These are phyloP conservation scores for Pleurozium schreberi DNA, from an alignment of 225 moss, liverwort and hornwort genomes.

Conservation along the genomic window DNA sequence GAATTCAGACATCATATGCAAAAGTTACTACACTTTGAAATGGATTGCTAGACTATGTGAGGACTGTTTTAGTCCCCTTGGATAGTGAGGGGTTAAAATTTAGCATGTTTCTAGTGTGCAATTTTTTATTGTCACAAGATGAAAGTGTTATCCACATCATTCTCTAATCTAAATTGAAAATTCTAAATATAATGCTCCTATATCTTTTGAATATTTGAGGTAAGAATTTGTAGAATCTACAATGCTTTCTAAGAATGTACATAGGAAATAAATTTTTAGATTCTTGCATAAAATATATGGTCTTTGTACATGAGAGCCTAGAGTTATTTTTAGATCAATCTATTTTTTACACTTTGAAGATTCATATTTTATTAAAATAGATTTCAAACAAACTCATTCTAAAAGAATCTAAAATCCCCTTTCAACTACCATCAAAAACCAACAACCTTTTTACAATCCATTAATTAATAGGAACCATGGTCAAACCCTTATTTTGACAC, in stretches of 20 bases:
- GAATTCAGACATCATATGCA: no score
- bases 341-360: neutral
- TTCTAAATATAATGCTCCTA: neutral
- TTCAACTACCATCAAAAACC: neutral
- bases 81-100: no score
- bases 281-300: neutral
- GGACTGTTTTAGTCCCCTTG: no score
- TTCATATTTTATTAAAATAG: neutral
- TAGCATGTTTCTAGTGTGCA: neutral
- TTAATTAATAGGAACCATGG: neutral
- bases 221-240: neutral
- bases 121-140: neutral
- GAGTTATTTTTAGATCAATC: neutral
- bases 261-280: no score
- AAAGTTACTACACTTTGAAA: no score
- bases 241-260: neutral
- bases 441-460: neutral
- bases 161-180: rapidly evolving
- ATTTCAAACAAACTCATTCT: neutral
- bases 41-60: no score
- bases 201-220: no score
- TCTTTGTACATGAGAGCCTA: neutral
- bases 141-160: neutral
- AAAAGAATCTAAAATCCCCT: neutral
- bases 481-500: neutral